Percentiles rank a stretch among this genome's conserved stretches.
phyloP scores from a whole-genome alignment of 768 basidiomycete species.

The Candolleomyces efflorescens region DNA sequence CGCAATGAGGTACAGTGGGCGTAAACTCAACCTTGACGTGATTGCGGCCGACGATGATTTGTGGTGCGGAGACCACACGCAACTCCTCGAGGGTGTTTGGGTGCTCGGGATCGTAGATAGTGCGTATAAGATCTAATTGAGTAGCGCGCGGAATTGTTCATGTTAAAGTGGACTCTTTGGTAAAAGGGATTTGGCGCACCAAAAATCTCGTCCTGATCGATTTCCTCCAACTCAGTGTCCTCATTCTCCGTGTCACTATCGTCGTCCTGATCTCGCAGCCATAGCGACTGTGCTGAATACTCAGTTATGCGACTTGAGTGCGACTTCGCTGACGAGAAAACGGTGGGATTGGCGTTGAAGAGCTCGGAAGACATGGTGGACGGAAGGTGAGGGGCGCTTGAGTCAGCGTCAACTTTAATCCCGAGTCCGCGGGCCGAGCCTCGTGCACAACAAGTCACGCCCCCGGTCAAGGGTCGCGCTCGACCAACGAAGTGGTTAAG shows the following conservation, averaged over 20 bases:
- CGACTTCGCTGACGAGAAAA: slow-evolving; percentile 58
- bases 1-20: slow-evolving; percentile 96
- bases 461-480: background rate
- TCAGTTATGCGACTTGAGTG: slow-evolving; percentile 36
- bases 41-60: slow-evolving; percentile 60
- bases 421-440: slow-evolving; percentile 2
- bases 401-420: slow-evolving; percentile 2
- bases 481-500: background rate
- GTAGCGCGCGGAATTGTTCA: slow-evolving; percentile 2
- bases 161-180: background rate
- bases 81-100: slow-evolving; percentile 92
- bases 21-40: slow-evolving; percentile 88
- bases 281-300: slow-evolving; percentile 48
- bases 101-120: slow-evolving; percentile 94
- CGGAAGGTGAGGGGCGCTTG: slow-evolving; percentile 10
- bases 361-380: slow-evolving; percentile 49
- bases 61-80: slow-evolving; percentile 88
- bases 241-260: slow-evolving; percentile 40
- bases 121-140: slow-evolving; percentile 76
- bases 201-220: slow-evolving; percentile 91
- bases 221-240: slow-evolving; percentile 57
- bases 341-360: slow-evolving; percentile 88
- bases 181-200: slow-evolving; percentile 45
- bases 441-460: slow-evolving; percentile 7
- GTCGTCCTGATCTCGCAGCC: slow-evolving; percentile 43